These are phyloP conservation scores for Penicillium diatomitis DNA, from an alignment of 495 filamentous ascomycete species.

Conservation along the genomic window DNA sequence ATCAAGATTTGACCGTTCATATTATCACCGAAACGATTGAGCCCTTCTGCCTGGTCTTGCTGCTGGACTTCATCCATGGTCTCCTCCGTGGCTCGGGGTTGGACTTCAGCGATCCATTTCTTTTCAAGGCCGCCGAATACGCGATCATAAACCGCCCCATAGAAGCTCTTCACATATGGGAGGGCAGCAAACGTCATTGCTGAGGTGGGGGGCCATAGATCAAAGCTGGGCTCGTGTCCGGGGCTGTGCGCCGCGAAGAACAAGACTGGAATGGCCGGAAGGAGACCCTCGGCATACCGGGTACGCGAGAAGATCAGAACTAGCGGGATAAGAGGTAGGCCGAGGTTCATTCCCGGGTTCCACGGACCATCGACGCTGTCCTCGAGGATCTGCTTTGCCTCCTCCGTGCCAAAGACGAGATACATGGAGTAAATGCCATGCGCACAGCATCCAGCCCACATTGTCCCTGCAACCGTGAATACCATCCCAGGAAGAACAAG, in stretches of 20 bases:
- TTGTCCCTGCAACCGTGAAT: constrained; percentile 44
- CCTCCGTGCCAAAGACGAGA: constrained; percentile 53
- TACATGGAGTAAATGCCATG: constrained; percentile 53
- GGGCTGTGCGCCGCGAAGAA: constrained; percentile 48
- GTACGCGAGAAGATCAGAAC: constrained; percentile 52
- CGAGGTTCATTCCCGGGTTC: constrained; percentile 39
- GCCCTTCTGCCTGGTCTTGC: constrained; percentile 35
- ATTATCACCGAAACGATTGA: constrained; percentile 29
- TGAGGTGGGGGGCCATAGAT: constrained; percentile 66
- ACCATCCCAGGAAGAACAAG: constrained; percentile 51
- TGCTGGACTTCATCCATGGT: constrained; percentile 36
- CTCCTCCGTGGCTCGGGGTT: constrained; percentile 48
- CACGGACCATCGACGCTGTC: constrained; percentile 28
- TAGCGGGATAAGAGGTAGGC: constrained; percentile 54
- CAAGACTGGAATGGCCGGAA: constrained; percentile 54
- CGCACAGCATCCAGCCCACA: constrained; percentile 45
- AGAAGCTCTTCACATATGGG: constrained; percentile 58
- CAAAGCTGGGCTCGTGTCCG: constrained; percentile 31
- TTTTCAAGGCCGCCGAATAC: constrained; percentile 53
- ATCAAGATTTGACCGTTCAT: constrained; percentile 34
- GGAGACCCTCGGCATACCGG: constrained; percentile 45
- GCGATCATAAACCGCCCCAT: constrained; percentile 56
- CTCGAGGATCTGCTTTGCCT: constrained; percentile 43
- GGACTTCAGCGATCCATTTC: constrained; percentile 57
- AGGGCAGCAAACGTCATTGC: constrained; percentile 60